A percentile compares a stretch with the other conserved stretches of the same genome.
Evolutionary conservation across 768 basidiomycete species (phyloP).

Genomic region (Daedaleopsis sinensis): DNA sequence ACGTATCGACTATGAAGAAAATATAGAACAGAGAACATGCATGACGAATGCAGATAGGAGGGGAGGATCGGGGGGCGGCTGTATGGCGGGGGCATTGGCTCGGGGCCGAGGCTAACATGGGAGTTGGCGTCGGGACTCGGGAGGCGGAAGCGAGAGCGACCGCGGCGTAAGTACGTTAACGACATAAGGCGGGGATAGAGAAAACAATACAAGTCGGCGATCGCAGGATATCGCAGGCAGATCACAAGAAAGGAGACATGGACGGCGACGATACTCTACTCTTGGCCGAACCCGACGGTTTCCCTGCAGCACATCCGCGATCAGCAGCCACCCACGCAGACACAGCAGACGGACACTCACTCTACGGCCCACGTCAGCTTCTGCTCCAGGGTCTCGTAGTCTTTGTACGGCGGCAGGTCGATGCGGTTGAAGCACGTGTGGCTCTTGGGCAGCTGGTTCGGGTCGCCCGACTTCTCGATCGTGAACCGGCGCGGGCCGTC

Average conservation of each 20-base stretch:
- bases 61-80: no score
- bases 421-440: slow-evolving; percentile 96
- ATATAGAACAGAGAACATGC: neutral
- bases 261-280: slow-evolving; percentile 46
- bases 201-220: neutral
- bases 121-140: no score
- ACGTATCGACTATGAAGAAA: neutral
- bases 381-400: slow-evolving; percentile 91
- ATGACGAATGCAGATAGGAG: slow-evolving; percentile 8
- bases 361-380: slow-evolving; percentile 95
- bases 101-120: no score
- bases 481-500: slow-evolving; percentile 97
- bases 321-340: neutral
- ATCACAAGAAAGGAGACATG: neutral
- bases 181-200: neutral
- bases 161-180: neutral
- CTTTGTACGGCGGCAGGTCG: slow-evolving; percentile 97
- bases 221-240: neutral
- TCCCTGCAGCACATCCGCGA: slow-evolving; percentile 52
- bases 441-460: slow-evolving; percentile 94
- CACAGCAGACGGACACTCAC: slow-evolving; percentile 50
- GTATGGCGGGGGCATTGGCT: no score
- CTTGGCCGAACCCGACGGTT: slow-evolving; percentile 93
- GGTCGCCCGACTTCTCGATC: slow-evolving; percentile 98
- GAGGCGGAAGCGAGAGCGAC: neutral